phyloP scores from a whole-genome alignment of 805 yeast genomes.

The Lipomyces anomalus region DNA sequence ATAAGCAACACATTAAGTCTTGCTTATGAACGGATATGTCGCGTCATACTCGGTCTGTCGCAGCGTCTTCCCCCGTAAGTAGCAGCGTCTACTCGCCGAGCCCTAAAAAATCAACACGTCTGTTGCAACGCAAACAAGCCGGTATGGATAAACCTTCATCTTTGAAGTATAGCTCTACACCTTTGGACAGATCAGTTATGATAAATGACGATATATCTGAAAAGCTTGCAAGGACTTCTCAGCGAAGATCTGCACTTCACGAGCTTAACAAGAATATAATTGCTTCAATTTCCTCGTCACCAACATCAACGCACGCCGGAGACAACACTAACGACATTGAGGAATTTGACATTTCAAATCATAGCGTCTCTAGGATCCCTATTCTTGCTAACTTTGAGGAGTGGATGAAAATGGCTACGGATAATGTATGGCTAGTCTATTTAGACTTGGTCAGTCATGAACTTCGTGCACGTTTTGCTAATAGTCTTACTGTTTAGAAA shows the following conservation, averaged over 20 bases:
- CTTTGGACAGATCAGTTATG: no score
- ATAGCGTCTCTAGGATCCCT: constrained; percentile 21
- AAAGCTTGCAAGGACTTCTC: constrained; percentile 4
- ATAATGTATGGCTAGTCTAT: constrained; percentile 38
- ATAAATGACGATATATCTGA: constrained; percentile 21
- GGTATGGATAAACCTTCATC: background rate
- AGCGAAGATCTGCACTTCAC: constrained; percentile 11
- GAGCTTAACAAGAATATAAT: constrained; percentile 12
- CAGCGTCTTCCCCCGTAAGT: background rate
- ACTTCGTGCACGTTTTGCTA: background rate
- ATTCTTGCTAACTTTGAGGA: constrained; percentile 51
- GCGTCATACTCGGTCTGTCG: constrained; percentile 1
- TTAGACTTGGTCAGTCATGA: background rate
- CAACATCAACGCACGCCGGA: constrained; percentile 1
- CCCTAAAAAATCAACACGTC: background rate
- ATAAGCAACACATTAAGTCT: no score
- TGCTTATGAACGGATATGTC: no score
- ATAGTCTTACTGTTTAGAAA: constrained; percentile 36
- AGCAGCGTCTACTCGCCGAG: background rate
- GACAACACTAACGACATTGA: background rate
- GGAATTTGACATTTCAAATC: background rate
- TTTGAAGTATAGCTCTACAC: background rate
- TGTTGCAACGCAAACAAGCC: background rate
- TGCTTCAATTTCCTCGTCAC: constrained; percentile 4
- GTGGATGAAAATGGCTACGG: constrained; percentile 80